These are phyloP conservation scores for Mrakia frigida DNA, from an alignment of 768 basidiomycete species.

Conservation along the genomic window DNA sequence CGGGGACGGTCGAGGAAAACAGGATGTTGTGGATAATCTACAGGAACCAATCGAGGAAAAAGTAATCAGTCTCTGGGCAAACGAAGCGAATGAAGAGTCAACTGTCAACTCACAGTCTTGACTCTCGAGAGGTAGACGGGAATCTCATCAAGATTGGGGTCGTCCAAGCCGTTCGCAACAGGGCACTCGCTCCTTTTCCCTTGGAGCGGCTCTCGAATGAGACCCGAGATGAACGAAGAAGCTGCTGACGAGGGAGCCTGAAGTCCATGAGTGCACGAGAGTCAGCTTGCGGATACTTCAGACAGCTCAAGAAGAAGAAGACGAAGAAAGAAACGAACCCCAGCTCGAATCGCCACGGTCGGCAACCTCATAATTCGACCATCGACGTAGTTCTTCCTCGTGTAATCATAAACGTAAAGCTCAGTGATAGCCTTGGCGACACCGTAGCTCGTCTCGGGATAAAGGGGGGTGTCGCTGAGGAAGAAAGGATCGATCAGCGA, in stretches of 20 bases:
- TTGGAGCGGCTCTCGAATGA: conserved; percentile 45
- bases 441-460: conserved; percentile 43
- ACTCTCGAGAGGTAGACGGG: conserved; percentile 54
- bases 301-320: not conserved
- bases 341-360: conserved; percentile 43
- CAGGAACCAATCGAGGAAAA: not conserved
- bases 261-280: not conserved
- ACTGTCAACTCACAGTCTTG: conserved; percentile 40
- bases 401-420: conserved; percentile 44
- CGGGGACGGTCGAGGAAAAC: conserved; percentile 50
- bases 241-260: conserved; percentile 43
- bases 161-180: conserved; percentile 38
- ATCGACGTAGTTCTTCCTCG: conserved; percentile 41
- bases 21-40: conserved; percentile 54
- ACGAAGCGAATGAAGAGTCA: not conserved
- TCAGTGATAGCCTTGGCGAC: conserved; percentile 43
- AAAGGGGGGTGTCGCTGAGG: conserved; percentile 20
- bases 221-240: conserved; percentile 45
- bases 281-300: not conserved
- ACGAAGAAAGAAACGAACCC: conserved; percentile 35
- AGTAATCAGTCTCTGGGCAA: not conserved
- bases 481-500: not conserved
- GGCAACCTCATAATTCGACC: conserved; percentile 43
- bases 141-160: conserved; percentile 49
- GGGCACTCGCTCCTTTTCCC: conserved; percentile 40